A percentile compares a stretch with the other conserved stretches of the same genome.
phyloP scores from a whole-genome alignment of 331 rosid genomes.

The Pyracantha coccinea region DNA sequence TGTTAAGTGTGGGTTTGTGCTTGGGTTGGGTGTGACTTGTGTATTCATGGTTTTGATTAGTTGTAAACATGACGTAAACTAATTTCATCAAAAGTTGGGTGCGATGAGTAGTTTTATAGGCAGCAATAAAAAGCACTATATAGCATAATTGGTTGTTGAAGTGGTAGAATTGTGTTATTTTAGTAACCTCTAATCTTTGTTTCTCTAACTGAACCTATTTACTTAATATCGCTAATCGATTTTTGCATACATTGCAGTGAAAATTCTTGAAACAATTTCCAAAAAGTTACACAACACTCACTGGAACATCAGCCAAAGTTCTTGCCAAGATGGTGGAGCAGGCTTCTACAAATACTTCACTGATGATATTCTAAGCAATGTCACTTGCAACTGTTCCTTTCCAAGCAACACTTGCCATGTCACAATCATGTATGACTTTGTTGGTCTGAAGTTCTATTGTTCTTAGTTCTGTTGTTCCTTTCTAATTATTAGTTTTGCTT shows the following conservation, averaged over 20 bases:
- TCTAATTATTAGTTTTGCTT: background rate
- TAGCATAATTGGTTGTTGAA: background rate
- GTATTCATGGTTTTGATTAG: background rate
- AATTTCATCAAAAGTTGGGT: background rate
- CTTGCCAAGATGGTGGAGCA: conserved; percentile 27
- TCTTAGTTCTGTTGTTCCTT: background rate
- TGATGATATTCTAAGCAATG: conserved; percentile 10
- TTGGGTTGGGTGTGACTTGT: no score
- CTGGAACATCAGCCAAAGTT: conserved; percentile 48
- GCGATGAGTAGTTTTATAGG: background rate
- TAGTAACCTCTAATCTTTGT: background rate
- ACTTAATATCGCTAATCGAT: background rate
- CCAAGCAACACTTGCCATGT: conserved; percentile 37
- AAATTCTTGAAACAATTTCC: conserved; percentile 57
- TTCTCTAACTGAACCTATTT: background rate
- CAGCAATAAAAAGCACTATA: background rate
- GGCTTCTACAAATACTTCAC: conserved; percentile 11
- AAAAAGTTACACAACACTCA: conserved; percentile 31
- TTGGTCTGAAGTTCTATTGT: background rate
- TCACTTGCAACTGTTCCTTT: conserved; percentile 51
- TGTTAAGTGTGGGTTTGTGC: background rate
- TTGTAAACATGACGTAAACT: background rate
- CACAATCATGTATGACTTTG: conserved; percentile 36
- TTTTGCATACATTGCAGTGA: conserved; percentile 35
- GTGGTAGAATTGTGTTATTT: background rate